Conservation (phyloP, 106 monocot species). For the Dactylorhiza incarnata region DNA sequence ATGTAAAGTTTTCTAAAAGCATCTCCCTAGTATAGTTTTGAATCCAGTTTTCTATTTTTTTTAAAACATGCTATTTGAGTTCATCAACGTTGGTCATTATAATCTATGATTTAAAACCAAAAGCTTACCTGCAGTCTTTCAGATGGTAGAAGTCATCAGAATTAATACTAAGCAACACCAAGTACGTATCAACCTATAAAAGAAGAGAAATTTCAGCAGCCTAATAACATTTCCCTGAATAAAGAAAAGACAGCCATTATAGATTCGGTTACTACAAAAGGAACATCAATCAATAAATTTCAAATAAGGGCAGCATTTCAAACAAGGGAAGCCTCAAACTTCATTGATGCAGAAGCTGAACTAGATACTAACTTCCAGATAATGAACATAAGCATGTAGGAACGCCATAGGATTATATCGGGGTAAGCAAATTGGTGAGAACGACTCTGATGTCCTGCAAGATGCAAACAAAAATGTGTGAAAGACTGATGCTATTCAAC, state of each 20-base stretch:
- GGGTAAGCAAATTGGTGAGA: conserved; percentile 95
- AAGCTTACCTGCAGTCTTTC: conserved; percentile 84
- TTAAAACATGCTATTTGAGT: conserved; percentile 1
- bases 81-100: background rate
- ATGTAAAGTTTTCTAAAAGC: background rate
- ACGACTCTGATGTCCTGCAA: conserved; percentile 95
- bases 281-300: background rate
- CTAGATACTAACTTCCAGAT: conserved; percentile 71
- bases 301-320: background rate
- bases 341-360: background rate
- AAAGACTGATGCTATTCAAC: background rate
- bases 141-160: conserved; percentile 92
- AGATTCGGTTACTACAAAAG: background rate
- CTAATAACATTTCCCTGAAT: background rate
- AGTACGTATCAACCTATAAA: conserved; percentile 79
- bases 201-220: conserved; percentile 5
- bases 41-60: background rate
- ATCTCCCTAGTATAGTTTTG: background rate
- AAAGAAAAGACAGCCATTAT: background rate
- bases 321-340: background rate
- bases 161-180: conserved; percentile 73
- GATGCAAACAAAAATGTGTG: conserved; percentile 13
- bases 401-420: conserved; percentile 96
- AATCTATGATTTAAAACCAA: background rate
- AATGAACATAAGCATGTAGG: conserved; percentile 93